Percentiles rank a stretch among this genome's conserved stretches.
Evolutionary conservation across 2,329 filamentous ascomycete genomes (phyloP).

Genomic region (Microdochium paspali): DNA sequence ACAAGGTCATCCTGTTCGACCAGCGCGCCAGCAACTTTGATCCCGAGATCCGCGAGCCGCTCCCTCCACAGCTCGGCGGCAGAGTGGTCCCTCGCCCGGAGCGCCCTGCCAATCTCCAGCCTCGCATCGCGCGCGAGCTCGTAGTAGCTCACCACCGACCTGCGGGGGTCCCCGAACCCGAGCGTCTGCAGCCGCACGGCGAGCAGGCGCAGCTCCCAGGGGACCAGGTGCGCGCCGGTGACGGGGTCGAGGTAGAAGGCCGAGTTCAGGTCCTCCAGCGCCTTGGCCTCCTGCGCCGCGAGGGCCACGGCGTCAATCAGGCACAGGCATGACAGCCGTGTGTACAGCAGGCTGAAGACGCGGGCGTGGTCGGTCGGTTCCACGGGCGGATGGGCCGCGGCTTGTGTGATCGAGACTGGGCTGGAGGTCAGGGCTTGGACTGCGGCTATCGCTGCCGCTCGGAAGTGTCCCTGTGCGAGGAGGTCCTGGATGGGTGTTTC

Average conservation of each 20-base stretch:
- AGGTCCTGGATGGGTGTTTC: constrained; percentile 60
- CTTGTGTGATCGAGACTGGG: constrained; percentile 23
- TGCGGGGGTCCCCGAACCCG: constrained; percentile 73
- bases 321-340: constrained; percentile 71
- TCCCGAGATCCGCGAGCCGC: constrained; percentile 66
- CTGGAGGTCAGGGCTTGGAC: constrained; percentile 48
- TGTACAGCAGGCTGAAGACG: constrained; percentile 74
- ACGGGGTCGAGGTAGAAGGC: constrained; percentile 46
- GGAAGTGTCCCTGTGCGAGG: constrained; percentile 66
- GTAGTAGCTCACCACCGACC: constrained; percentile 84
- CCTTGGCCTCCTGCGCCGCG: constrained; percentile 58
- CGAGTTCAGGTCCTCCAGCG: constrained; percentile 51
- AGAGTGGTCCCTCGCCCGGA: constrained; percentile 34
- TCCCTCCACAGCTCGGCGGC: constrained; percentile 59
- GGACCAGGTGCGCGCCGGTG: constrained; percentile 57
- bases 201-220: constrained; percentile 79
- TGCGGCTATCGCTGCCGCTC: constrained; percentile 63
- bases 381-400: constrained; percentile 22
- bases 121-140: constrained; percentile 76
- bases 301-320: constrained; percentile 64
- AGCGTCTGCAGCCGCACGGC: constrained; percentile 77
- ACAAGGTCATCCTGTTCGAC: constrained; percentile 83
- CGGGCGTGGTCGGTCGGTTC: constrained; percentile 47
- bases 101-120: constrained; percentile 41
- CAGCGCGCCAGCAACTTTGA: constrained; percentile 55